Percentiles rank a stretch among this genome's conserved stretches.
Conservation (phyloP, 108 stramenopile species). For the Skeletonema tropicum region DNA sequence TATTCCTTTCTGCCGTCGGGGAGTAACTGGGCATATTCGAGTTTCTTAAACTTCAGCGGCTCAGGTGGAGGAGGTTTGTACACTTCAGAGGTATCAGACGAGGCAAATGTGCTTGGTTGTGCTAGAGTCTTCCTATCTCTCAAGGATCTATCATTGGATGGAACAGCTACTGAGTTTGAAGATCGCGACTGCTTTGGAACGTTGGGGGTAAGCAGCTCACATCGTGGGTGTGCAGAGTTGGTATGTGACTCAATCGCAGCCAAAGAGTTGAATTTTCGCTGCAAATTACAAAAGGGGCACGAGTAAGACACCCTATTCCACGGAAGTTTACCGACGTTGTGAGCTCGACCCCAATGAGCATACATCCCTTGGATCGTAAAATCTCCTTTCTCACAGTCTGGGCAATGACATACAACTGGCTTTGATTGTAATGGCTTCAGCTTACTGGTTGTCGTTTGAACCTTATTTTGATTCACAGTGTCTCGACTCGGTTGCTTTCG, state of each 20-base stretch:
- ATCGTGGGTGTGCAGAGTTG: slow-evolving; percentile 25
- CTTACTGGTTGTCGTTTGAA: background rate
- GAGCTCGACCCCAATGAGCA: slow-evolving; percentile 42
- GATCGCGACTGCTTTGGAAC: background rate
- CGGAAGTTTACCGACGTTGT: slow-evolving; percentile 32
- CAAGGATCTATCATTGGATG: slow-evolving; percentile 15
- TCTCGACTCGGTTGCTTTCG: background rate
- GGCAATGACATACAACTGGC: slow-evolving; percentile 42
- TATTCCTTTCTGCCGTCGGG: slow-evolving; percentile 40
- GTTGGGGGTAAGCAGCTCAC: slow-evolving; percentile 20
- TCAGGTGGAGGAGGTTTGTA: slow-evolving; percentile 5
- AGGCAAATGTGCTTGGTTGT: slow-evolving; percentile 1
- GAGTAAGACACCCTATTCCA: slow-evolving; percentile 41
- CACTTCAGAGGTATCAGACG: background rate
- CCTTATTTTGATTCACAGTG: background rate
- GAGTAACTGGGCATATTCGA: slow-evolving; percentile 33
- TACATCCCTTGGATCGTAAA: slow-evolving; percentile 47
- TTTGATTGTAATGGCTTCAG: slow-evolving; percentile 8
- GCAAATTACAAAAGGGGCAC: slow-evolving; percentile 37
- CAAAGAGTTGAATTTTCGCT: slow-evolving; percentile 20
- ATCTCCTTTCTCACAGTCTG: slow-evolving; percentile 28
- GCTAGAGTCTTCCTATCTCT: slow-evolving; percentile 9
- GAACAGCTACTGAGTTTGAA: background rate
- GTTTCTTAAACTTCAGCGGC: slow-evolving; percentile 21
- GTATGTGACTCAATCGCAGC: slow-evolving; percentile 26